Evolutionary conservation across 306 rosid genomes (phyloP), one percentile per base, ranked within the genome.

Genomic region (Lagenaria siceraria): DNA sequence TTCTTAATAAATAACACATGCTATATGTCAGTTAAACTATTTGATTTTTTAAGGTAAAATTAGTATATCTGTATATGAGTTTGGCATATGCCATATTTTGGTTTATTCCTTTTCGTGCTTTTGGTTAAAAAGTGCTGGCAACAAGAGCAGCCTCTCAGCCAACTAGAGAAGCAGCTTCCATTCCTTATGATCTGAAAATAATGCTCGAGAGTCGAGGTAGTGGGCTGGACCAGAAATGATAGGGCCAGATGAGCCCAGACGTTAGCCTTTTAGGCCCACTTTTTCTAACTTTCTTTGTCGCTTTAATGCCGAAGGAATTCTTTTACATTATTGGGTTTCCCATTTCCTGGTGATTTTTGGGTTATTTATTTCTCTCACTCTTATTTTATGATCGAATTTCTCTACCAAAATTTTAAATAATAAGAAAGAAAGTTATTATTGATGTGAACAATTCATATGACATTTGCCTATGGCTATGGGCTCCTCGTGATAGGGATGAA

Each of bases 181-280:
- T 68, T 40, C 53, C 19, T 3, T 5, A 22, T 19, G 51, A 40
- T 62, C 7, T 35, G 46, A 63, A 43, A 43, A 66, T 5, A 38
- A 21, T 42, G 75, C 75, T 70, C 75, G 56, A 46, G 56, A 70
- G 56, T 70, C 75, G 58, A 70, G 75, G 13, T 17, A 6, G 33
- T 46, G 76, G 76, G 76, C 58, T 70, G 76, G 76, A 70, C 40
- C 76, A 66, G 38, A 43, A 43, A 43, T 15, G 38, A 70, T 43
- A 43, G 55, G 33, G n/a, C 74, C 74, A 38, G 4, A 38, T 66
- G 33, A 66, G 54, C 74, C 76, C 56, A 24, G 74, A 42, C 22
- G 11, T 42, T 7, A 11, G 36, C 36, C 56, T 13, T 6, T 14
- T 8, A 70, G 76, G 76, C 76, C 76, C 76, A 66, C 74, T n/a